Conservation (phyloP, 2,329 filamentous ascomycete species). For the Nothomitra cinnamomea region DNA sequence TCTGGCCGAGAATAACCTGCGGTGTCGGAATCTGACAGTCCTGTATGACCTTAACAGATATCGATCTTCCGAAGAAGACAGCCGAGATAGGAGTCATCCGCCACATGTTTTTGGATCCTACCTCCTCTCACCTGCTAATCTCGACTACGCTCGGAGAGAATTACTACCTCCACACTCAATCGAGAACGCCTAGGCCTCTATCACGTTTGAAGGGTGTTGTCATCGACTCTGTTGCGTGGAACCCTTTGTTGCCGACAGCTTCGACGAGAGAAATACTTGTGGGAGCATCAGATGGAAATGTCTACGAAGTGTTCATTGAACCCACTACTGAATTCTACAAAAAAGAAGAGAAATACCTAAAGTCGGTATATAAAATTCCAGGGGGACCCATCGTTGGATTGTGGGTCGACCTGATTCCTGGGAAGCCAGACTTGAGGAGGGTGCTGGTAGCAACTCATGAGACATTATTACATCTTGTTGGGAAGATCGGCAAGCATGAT, state of each 20-base stretch:
- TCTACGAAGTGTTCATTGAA: slow-evolving; percentile 92
- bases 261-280: slow-evolving; percentile 89
- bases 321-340: slow-evolving; percentile 88
- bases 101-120: slow-evolving; percentile 94
- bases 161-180: slow-evolving; percentile 94
- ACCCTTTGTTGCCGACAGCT: slow-evolving; percentile 77
- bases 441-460: slow-evolving; percentile 67
- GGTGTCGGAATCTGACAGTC: neutral
- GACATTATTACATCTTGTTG: slow-evolving; percentile 64
- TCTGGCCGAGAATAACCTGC: neutral
- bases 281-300: slow-evolving; percentile 79
- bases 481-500: slow-evolving; percentile 59
- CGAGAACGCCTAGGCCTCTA: slow-evolving; percentile 68
- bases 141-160: slow-evolving; percentile 87
- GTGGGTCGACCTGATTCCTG: slow-evolving; percentile 59
- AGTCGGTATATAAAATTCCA: slow-evolving; percentile 62
- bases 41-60: slow-evolving; percentile 40
- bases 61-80: slow-evolving; percentile 86
- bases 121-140: slow-evolving; percentile 83
- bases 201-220: slow-evolving; percentile 69
- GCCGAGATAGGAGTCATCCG: slow-evolving; percentile 84
- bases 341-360: slow-evolving; percentile 84
- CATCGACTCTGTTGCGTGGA: slow-evolving; percentile 89
- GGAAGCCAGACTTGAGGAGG: slow-evolving; percentile 53
- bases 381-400: slow-evolving; percentile 75